Percentiles rank a stretch among this genome's conserved stretches.
These are phyloP conservation scores for Nicotiana rustica DNA, from an alignment of 305 asterid genomes.

Conservation along the genomic window DNA sequence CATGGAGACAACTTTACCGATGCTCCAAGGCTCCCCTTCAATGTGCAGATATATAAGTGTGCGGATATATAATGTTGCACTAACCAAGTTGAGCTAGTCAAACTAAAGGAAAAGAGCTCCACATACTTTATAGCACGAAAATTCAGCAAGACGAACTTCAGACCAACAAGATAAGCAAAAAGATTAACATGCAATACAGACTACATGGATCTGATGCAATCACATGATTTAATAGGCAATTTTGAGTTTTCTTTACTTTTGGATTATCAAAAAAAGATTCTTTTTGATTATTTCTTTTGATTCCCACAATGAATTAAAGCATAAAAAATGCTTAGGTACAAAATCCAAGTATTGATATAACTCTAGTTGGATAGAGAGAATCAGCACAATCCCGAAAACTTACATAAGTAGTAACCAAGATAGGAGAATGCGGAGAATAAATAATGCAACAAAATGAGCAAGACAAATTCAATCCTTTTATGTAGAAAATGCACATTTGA, in stretches of 20 bases:
- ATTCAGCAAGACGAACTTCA: not conserved
- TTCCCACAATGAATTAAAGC: not conserved
- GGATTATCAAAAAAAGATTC: not conserved
- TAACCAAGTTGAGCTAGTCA: not conserved
- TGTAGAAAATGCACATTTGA: conserved; percentile 11
- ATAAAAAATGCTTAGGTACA: not conserved
- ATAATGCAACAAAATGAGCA: not conserved
- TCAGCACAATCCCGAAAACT: not conserved
- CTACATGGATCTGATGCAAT: conserved; percentile 15
- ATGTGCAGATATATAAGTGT: not conserved
- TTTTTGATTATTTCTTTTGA: not conserved
- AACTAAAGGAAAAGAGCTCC: not conserved
- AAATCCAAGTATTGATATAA: not conserved
- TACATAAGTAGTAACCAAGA: not conserved
- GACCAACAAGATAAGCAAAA: not conserved
- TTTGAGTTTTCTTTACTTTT: not conserved
- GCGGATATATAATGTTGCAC: not conserved
- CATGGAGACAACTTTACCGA: no score
- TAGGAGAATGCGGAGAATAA: not conserved
- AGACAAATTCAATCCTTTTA: not conserved
- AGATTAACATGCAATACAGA: not conserved
- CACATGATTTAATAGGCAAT: not conserved
- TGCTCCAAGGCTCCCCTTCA: no score
- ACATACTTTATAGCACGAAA: not conserved
- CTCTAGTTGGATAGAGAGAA: not conserved